phyloP scores from a whole-genome alignment of 2,329 filamentous ascomycete genomes.

The Lasiodiplodia sp. region DNA sequence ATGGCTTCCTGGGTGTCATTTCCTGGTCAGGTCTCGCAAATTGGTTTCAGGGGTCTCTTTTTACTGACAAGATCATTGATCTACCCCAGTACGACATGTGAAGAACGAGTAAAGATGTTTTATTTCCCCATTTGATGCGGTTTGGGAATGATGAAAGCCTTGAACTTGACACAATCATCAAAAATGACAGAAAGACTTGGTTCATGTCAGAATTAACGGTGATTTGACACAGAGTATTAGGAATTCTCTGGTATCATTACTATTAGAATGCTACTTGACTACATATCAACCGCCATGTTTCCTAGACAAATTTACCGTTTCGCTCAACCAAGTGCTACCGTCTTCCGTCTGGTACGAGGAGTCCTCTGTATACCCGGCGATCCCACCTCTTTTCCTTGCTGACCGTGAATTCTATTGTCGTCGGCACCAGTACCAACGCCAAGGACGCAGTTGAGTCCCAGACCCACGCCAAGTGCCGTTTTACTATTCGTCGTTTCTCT shows the following conservation, averaged over 20 bases:
- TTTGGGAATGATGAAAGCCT: neutral
- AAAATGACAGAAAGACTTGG: no score
- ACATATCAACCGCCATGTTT: neutral
- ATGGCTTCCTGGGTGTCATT: conserved; percentile 32
- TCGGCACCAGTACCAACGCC: neutral
- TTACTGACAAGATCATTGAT: neutral
- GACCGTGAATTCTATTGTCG: neutral
- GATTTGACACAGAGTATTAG: neutral
- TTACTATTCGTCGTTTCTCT: neutral
- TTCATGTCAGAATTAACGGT: neutral
- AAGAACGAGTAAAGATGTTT: neutral
- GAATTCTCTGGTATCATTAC: neutral
- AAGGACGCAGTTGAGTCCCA: conserved; percentile 1
- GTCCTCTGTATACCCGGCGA: neutral
- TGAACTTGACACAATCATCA: neutral
- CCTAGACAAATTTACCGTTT: neutral
- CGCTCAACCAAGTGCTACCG: neutral
- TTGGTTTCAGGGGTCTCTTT: conserved; percentile 1
- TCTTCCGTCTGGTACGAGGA: neutral
- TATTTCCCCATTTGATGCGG: neutral
- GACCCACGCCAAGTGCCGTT: neutral
- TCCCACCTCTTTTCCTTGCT: neutral
- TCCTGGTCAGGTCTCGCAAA: conserved; percentile 1
- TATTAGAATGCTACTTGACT: neutral
- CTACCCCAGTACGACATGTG: conserved; percentile 7